phyloP scores from a whole-genome alignment of 2,329 filamentous ascomycete species.

The Sclerotinia nivalis region DNA sequence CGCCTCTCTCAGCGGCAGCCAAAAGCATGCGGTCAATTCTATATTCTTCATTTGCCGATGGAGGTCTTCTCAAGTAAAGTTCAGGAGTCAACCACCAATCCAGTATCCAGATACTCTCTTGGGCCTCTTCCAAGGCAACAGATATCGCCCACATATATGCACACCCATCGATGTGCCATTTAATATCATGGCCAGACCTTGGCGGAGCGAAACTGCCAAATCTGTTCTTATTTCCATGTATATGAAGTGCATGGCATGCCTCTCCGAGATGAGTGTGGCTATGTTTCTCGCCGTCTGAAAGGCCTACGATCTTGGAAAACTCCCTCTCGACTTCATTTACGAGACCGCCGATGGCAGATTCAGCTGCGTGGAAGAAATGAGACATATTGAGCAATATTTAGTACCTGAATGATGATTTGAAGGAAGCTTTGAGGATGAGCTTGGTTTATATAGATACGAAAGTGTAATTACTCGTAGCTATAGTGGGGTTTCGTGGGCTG shows the following conservation, averaged over 20 bases:
- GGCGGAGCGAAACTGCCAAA: constrained; percentile 72
- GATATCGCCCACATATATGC: constrained; percentile 86
- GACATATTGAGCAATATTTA: constrained; percentile 28
- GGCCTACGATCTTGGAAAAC: constrained; percentile 32
- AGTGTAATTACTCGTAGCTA: constrained; percentile 7
- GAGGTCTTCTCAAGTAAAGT: constrained; percentile 81
- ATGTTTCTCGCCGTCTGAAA: constrained; percentile 44
- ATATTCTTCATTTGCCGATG: constrained; percentile 78
- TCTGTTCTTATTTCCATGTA: constrained; percentile 52
- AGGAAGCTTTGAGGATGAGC: background rate
- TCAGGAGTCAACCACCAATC: constrained; percentile 89
- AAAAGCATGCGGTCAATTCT: constrained; percentile 81
- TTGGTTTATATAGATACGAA: constrained; percentile 10
- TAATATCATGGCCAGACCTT: constrained; percentile 69
- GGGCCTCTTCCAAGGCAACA: constrained; percentile 73
- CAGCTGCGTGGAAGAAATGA: constrained; percentile 29
- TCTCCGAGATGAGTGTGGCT: constrained; percentile 49
- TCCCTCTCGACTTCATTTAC: constrained; percentile 30
- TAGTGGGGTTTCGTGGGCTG: constrained; percentile 8
- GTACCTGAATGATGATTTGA: background rate
- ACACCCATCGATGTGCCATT: constrained; percentile 87
- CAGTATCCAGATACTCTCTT: constrained; percentile 73
- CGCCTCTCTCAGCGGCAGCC: constrained; percentile 79
- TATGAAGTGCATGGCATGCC: constrained; percentile 46
- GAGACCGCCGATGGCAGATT: constrained; percentile 29